These are phyloP conservation scores for Sanguinoderma infundibulare DNA, from an alignment of 1,284 basidiomycete species.

Conservation along the genomic window DNA sequence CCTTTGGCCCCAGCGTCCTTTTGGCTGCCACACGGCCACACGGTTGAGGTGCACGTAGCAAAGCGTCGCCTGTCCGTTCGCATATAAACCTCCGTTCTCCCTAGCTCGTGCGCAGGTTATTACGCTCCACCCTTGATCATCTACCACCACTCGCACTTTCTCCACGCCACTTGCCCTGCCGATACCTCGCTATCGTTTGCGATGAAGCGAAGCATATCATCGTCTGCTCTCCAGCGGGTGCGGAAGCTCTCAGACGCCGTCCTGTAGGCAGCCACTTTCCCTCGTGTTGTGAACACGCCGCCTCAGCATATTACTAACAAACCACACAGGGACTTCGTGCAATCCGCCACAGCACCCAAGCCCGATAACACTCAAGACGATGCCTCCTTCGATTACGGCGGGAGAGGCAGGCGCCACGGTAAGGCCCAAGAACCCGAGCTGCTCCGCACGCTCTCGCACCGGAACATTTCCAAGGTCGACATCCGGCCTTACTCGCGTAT, in stretches of 20 bases:
- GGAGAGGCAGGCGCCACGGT: conserved; percentile 9
- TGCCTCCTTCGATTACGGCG: conserved; percentile 17
- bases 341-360: neutral
- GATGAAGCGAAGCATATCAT: neutral
- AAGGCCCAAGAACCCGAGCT: neutral
- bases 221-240: neutral
- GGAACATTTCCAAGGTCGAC: conserved; percentile 23
- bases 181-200: neutral
- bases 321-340: neutral
- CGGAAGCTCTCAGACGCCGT: conserved; percentile 1
- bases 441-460: conserved; percentile 6
- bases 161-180: neutral
- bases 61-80: neutral
- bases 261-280: neutral
- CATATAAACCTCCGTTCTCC: neutral
- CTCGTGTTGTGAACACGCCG: too few relatives aligned
- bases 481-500: conserved; percentile 20
- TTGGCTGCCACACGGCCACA: neutral
- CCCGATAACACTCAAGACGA: neutral
- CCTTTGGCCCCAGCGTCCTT: neutral
- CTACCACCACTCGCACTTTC: neutral
- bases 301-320: too few relatives aligned
- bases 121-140: neutral
- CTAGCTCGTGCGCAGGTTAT: neutral
- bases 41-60: neutral